A percentile compares a stretch with the other conserved stretches of the same genome.
Evolutionary conservation across 331 rosid genomes (phyloP).

Genomic region (Rhamnella rubrinervis): DNA sequence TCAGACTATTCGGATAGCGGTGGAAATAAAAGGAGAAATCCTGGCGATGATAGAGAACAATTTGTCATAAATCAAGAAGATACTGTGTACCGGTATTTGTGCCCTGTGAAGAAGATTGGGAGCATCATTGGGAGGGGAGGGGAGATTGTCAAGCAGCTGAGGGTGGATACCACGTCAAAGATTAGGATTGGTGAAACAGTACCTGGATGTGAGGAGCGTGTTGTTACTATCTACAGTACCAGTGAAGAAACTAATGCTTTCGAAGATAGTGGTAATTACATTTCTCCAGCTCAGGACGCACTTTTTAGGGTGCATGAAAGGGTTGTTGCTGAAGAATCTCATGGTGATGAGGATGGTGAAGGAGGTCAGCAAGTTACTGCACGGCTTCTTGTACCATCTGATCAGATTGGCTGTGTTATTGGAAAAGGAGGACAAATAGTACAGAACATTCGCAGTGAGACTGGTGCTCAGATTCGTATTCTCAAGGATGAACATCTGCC

Average conservation of each 20-base stretch:
- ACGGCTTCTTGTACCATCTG: constrained; percentile 89
- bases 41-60: constrained; percentile 81
- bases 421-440: constrained; percentile 98
- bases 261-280: constrained; percentile 54
- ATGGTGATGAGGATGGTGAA: constrained; percentile 66
- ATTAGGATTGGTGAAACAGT: constrained; percentile 90
- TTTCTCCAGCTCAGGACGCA: constrained; percentile 94
- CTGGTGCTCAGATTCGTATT: constrained; percentile 92
- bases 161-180: constrained; percentile 82
- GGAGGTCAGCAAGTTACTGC: constrained; percentile 71
- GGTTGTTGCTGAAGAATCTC: constrained; percentile 85
- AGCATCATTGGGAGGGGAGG: constrained; percentile 99
- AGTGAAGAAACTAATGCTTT: constrained; percentile 66
- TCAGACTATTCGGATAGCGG: constrained; percentile 69
- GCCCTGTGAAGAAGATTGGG: constrained; percentile 83
- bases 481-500: constrained; percentile 92
- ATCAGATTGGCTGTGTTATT: constrained; percentile 92
- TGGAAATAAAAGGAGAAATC: constrained; percentile 68
- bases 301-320: constrained; percentile 81
- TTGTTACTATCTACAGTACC: constrained; percentile 71
- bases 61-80: constrained; percentile 78
- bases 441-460: constrained; percentile 75
- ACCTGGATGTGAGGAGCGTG: constrained; percentile 83
- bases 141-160: constrained; percentile 93
- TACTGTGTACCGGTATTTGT: constrained; percentile 80